Conservation (phyloP, 352 stramenopile species). For the Pythium aphanidermatum region DNA sequence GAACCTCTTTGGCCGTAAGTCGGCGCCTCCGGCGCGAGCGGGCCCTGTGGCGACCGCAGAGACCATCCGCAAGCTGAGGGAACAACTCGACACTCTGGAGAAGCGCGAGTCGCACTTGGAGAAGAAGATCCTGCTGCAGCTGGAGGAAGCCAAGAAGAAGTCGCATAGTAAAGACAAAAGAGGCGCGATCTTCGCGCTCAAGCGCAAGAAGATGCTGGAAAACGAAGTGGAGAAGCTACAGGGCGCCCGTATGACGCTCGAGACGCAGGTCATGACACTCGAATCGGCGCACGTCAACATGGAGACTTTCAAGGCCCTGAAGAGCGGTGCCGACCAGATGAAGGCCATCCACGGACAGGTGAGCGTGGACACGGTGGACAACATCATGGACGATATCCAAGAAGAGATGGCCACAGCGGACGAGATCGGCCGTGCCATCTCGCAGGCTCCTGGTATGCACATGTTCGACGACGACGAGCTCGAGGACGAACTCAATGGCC, state of each 20-base stretch:
- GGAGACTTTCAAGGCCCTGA: slow-evolving; percentile 95
- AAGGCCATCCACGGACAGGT: slow-evolving; percentile 93
- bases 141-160: slow-evolving; percentile 95
- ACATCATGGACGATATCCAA: slow-evolving; percentile 98
- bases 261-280: slow-evolving; percentile 90
- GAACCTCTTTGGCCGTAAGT: slow-evolving; percentile 86
- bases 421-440: slow-evolving; percentile 93
- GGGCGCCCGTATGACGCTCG: slow-evolving; percentile 94
- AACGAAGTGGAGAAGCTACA: slow-evolving; percentile 97
- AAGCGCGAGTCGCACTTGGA: slow-evolving; percentile 95
- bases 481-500: slow-evolving; percentile 90
- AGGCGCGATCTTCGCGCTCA: slow-evolving; percentile 96
- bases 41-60: slow-evolving; percentile 67
- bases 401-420: slow-evolving; percentile 95
- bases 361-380: slow-evolving; percentile 96
- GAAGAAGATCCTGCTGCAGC: slow-evolving; percentile 94
- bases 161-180: slow-evolving; percentile 96
- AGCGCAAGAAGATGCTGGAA: slow-evolving; percentile 99
- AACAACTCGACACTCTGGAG: slow-evolving; percentile 88
- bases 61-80: slow-evolving; percentile 88
- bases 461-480: slow-evolving; percentile 94
- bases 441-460: slow-evolving; percentile 90
- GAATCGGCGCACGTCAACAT: slow-evolving; percentile 94
- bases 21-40: slow-evolving; percentile 41
- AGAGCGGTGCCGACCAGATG: slow-evolving; percentile 91